Evolutionary conservation across 106 monocot species (phyloP).

Genomic region (Ottelia alismoides): DNA sequence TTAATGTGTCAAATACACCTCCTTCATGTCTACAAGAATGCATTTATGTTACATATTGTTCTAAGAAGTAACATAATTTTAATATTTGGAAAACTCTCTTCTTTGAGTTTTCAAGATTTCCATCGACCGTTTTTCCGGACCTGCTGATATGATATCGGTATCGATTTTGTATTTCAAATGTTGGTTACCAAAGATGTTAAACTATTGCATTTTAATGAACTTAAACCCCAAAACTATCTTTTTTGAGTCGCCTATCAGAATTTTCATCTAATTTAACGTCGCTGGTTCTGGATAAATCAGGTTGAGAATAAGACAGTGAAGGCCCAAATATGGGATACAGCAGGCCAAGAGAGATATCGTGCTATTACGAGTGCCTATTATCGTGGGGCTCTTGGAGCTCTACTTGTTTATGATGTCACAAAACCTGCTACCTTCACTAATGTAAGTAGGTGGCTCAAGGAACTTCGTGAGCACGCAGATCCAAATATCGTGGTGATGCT

Average conservation of each 20-base stretch:
- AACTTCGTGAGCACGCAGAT: conserved; percentile 27
- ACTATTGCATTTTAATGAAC: conserved; percentile 1
- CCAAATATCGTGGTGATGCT: conserved; percentile 30
- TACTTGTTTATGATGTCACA: conserved; percentile 23
- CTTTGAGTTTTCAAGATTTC: conserved; percentile 1
- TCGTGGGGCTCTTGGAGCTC: conserved; percentile 23
- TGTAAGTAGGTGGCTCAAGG: conserved; percentile 26
- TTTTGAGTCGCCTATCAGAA: too few species aligned
- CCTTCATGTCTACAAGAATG: too few species aligned
- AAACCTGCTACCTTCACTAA: conserved; percentile 17
- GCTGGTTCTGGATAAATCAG: conserved; percentile 7
- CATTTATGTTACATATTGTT: too few species aligned
- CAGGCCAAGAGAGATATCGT: conserved; percentile 29
- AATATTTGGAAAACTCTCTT: too few species aligned
- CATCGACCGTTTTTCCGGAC: not conserved
- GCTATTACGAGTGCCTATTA: conserved; percentile 33
- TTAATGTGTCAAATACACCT: too few species aligned
- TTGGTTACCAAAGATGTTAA: too few species aligned
- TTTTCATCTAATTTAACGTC: too few species aligned
- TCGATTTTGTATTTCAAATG: too few species aligned
- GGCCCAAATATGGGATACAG: conserved; percentile 36
- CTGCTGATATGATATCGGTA: not conserved
- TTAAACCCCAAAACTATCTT: not conserved
- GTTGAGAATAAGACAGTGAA: conserved; percentile 25
- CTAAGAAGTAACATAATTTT: too few species aligned